Percentiles rank a stretch among this genome's conserved stretches.
Conservation (phyloP, 2,329 filamentous ascomycete species). For the Lecanicillium sp. region DNA sequence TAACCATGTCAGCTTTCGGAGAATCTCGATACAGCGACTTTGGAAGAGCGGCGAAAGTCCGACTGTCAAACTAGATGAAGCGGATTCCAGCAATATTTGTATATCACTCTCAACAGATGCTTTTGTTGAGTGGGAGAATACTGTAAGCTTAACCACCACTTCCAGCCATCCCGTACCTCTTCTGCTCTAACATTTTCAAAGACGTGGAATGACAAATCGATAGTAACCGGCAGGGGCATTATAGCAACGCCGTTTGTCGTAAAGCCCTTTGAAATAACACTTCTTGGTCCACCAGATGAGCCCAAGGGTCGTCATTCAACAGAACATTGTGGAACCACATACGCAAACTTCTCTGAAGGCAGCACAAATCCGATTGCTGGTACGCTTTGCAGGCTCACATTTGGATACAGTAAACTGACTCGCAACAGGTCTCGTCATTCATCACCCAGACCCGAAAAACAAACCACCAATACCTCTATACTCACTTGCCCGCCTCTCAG, state of each 20-base stretch:
- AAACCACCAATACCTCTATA: slow-evolving; percentile 33
- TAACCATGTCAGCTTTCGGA: slow-evolving; percentile 48
- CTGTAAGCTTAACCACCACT: slow-evolving; percentile 24
- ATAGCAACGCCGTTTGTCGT: slow-evolving; percentile 43
- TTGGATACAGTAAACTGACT: too few relatives aligned
- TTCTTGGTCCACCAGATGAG: slow-evolving; percentile 20
- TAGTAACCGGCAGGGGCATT: slow-evolving; percentile 40
- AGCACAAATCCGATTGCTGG: slow-evolving; percentile 39
- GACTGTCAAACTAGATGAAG: slow-evolving; percentile 27
- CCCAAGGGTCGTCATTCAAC: slow-evolving; percentile 27
- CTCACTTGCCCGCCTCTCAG: slow-evolving; percentile 44
- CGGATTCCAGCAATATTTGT: slow-evolving; percentile 40
- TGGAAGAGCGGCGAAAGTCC: slow-evolving; percentile 28
- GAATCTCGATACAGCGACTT: slow-evolving; percentile 30
- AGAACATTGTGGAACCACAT: slow-evolving; percentile 37
- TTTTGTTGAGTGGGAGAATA: slow-evolving; percentile 48
- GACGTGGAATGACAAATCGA: slow-evolving; percentile 32
- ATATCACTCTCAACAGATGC: slow-evolving; percentile 41
- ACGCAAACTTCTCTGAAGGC: slow-evolving; percentile 23
- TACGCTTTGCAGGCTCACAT: slow-evolving; percentile 18
- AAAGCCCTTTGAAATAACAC: slow-evolving; percentile 41
- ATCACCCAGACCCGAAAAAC: slow-evolving; percentile 17
- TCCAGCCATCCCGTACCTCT: neutral
- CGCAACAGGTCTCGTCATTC: slow-evolving; percentile 36
- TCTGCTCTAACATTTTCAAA: slow-evolving; percentile 15